Evolutionary conservation across 2,329 filamentous ascomycete species (phyloP).

Genomic region (Fusarium sp.): DNA sequence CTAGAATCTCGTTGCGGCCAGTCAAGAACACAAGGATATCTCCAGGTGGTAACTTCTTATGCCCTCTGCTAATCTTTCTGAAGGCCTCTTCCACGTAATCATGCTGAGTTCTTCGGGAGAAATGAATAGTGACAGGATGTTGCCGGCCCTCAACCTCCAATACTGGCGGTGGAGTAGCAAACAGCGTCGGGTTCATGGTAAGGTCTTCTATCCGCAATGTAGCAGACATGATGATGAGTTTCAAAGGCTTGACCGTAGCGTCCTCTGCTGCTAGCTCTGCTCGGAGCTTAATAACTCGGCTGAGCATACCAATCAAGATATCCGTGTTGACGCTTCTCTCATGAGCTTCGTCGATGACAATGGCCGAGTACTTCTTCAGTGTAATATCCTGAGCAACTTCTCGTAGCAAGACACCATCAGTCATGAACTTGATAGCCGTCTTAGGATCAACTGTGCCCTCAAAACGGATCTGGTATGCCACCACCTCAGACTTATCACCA

Average conservation of each 20-base stretch:
- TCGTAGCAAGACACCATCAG: constrained; percentile 91
- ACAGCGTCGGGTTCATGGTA: constrained; percentile 82
- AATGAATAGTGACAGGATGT: constrained; percentile 89
- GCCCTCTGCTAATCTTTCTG: constrained; percentile 84
- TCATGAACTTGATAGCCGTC: constrained; percentile 98
- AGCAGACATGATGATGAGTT: constrained; percentile 97
- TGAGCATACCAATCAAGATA: constrained; percentile 96
- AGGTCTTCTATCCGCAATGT: constrained; percentile 92
- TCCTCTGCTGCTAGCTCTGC: constrained; percentile 78
- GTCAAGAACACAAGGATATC: constrained; percentile 95
- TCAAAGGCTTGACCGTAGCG: constrained; percentile 76
- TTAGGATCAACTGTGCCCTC: constrained; percentile 82
- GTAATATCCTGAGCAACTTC: constrained; percentile 91
- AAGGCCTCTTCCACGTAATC: constrained; percentile 94
- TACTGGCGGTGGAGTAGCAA: constrained; percentile 79
- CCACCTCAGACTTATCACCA: constrained; percentile 76
- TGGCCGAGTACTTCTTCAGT: constrained; percentile 87
- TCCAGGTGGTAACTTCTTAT: constrained; percentile 87
- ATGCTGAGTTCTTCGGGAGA: constrained; percentile 79
- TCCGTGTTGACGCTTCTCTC: constrained; percentile 98
- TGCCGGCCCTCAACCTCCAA: constrained; percentile 92
- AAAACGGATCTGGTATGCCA: constrained; percentile 95
- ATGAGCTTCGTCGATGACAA: constrained; percentile 96
- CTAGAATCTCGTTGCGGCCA: constrained; percentile 88
- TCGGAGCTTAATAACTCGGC: constrained; percentile 86